phyloP scores from a whole-genome alignment of 2,329 filamentous ascomycete species.

The Zasmidium cellare region DNA sequence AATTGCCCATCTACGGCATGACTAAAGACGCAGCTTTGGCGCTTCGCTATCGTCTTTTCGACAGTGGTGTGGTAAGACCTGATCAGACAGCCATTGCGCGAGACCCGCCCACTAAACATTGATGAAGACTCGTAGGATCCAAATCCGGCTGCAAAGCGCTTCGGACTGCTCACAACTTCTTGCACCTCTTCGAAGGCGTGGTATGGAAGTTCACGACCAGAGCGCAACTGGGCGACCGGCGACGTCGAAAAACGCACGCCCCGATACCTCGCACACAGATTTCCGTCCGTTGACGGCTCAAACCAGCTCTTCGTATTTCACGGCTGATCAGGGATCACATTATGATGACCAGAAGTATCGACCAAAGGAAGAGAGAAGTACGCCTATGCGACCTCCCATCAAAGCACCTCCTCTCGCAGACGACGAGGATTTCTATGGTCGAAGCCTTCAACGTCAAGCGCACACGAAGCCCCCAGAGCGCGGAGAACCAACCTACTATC shows the following conservation, averaged over 20 bases:
- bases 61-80: constrained; percentile 21
- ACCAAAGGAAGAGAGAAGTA: no score
- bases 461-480: no score
- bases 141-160: constrained; percentile 30
- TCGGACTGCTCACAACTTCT: constrained; percentile 27
- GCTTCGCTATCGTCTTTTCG: constrained; percentile 38
- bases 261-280: constrained; percentile 9
- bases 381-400: neutral
- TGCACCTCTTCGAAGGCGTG: constrained; percentile 23
- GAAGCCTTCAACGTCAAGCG: neutral
- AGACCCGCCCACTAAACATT: neutral
- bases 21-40: constrained; percentile 41
- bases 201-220: constrained; percentile 31
- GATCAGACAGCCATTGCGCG: neutral
- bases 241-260: constrained; percentile 9
- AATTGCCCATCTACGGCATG: constrained; percentile 47
- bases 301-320: neutral
- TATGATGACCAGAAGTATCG: neutral
- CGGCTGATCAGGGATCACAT: neutral
- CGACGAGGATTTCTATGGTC: neutral
- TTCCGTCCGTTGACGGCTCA: constrained; percentile 13
- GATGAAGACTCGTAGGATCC: constrained; percentile 31
- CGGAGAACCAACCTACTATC: no score
- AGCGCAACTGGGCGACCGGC: constrained; percentile 16
- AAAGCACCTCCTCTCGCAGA: neutral